These are phyloP conservation scores for Clarireedia monteithiana DNA, from an alignment of 2,329 filamentous ascomycete species.

Conservation along the genomic window DNA sequence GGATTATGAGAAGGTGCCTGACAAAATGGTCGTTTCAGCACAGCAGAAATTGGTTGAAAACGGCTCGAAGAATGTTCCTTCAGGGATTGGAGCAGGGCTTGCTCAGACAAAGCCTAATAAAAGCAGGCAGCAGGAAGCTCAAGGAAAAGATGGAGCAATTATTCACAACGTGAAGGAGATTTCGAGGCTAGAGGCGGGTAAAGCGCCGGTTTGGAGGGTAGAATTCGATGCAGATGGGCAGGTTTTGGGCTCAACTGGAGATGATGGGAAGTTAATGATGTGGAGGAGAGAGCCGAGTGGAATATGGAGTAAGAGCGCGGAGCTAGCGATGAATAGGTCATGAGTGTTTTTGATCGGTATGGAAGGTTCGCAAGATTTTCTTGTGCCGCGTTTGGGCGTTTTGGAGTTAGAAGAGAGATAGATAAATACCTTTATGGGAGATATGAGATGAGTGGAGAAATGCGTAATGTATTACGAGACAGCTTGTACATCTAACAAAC, in stretches of 20 bases:
- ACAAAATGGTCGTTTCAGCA: conserved; percentile 21
- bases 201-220: conserved; percentile 68
- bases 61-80: conserved; percentile 33
- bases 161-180: conserved; percentile 55
- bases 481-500: no score
- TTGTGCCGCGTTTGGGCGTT: not conserved
- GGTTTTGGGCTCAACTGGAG: conserved; percentile 66
- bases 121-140: conserved; percentile 37
- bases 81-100: conserved; percentile 46
- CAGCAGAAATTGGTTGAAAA: conserved; percentile 18
- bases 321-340: conserved; percentile 23
- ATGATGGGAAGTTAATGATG: conserved; percentile 61
- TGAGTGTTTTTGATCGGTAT: not conserved
- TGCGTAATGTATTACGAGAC: no score
- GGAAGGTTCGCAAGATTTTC: not conserved
- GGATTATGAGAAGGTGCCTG: conserved; percentile 26
- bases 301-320: conserved; percentile 26
- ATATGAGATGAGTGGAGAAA: no score
- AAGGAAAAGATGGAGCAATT: conserved; percentile 55
- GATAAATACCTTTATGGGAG: not conserved
- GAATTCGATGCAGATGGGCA: conserved; percentile 64
- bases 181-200: conserved; percentile 58
- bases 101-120: conserved; percentile 34
- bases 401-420: not conserved
- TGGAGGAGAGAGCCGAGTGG: conserved; percentile 43